Evolutionary conservation across 140 eudicot genomes (phyloP).

Genomic region (Anethum foeniculum): DNA sequence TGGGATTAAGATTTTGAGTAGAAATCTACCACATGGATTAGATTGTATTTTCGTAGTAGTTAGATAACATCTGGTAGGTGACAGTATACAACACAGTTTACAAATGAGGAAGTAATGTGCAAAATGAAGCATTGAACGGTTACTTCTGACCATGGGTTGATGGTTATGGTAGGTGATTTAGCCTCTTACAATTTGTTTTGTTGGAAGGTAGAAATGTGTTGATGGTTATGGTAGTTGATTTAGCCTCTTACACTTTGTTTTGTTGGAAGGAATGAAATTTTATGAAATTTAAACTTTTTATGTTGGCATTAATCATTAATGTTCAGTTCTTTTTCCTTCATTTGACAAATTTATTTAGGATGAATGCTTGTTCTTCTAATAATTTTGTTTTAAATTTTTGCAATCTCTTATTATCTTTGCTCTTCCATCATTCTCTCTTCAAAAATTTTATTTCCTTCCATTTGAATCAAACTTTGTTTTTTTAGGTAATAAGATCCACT

Average conservation of each 20-base stretch:
- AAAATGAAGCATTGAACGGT: too few species aligned
- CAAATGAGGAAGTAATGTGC: neutral
- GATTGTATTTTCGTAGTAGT: neutral
- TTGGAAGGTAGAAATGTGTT: neutral
- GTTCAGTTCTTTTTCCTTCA: neutral
- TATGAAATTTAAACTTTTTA: neutral
- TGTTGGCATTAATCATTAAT: neutral
- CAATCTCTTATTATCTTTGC: neutral
- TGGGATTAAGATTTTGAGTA: neutral
- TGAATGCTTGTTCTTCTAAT: neutral
- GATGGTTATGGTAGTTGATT: neutral
- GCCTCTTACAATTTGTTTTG: neutral
- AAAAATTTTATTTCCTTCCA: neutral
- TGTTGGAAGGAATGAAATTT: neutral
- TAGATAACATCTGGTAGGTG: too few species aligned
- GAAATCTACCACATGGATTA: neutral
- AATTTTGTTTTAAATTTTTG: neutral
- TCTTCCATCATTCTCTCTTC: neutral
- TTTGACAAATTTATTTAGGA: neutral
- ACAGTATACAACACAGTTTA: neutral
- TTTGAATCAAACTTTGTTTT: neutral
- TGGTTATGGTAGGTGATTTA: neutral
- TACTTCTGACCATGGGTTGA: neutral
- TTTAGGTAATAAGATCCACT: neutral
- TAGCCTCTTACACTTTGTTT: neutral